Evolutionary conservation across 441 rosid species (phyloP).

Genomic region (Hura crepitans): DNA sequence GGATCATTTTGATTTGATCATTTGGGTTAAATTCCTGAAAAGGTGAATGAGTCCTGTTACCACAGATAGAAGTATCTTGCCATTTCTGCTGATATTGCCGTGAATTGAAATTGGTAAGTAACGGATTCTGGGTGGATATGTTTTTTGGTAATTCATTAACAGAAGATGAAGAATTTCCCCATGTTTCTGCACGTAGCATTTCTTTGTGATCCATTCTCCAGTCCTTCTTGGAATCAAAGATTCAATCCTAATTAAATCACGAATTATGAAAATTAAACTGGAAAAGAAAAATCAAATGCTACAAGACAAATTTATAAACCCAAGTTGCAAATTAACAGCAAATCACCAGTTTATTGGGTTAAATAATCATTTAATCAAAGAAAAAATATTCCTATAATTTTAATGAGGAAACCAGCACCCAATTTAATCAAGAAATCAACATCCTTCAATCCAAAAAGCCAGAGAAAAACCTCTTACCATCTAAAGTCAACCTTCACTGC

Average conservation of each 20-base stretch:
- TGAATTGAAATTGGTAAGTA: slow-evolving; percentile 34
- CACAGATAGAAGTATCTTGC: slow-evolving; percentile 54
- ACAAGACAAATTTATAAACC: background rate
- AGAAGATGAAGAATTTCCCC: slow-evolving; percentile 47
- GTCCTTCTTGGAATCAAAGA: slow-evolving; percentile 24
- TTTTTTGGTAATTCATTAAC: slow-evolving; percentile 33
- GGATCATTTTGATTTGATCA: slow-evolving; percentile 28
- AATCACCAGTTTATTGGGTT: background rate
- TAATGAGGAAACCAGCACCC: background rate
- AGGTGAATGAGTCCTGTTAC: slow-evolving; percentile 36
- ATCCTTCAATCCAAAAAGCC: slow-evolving; percentile 9
- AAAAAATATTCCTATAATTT: background rate
- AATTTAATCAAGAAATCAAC: slow-evolving; percentile 19
- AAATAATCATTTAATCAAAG: background rate
- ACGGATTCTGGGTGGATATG: slow-evolving; percentile 26
- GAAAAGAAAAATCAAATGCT: background rate
- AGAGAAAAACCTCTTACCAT: slow-evolving; percentile 9
- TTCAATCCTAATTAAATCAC: slow-evolving; percentile 17
- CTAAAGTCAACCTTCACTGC: slow-evolving; percentile 14
- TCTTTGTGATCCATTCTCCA: slow-evolving; percentile 59
- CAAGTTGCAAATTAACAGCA: background rate
- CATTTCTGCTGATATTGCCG: slow-evolving; percentile 48
- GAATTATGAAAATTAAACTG: slow-evolving; percentile 19
- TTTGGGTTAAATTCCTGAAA: slow-evolving; percentile 35
- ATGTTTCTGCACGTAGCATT: slow-evolving; percentile 36